Evolutionary conservation across 768 basidiomycete species (phyloP).

Genomic region (Podaxis pistillaris): DNA sequence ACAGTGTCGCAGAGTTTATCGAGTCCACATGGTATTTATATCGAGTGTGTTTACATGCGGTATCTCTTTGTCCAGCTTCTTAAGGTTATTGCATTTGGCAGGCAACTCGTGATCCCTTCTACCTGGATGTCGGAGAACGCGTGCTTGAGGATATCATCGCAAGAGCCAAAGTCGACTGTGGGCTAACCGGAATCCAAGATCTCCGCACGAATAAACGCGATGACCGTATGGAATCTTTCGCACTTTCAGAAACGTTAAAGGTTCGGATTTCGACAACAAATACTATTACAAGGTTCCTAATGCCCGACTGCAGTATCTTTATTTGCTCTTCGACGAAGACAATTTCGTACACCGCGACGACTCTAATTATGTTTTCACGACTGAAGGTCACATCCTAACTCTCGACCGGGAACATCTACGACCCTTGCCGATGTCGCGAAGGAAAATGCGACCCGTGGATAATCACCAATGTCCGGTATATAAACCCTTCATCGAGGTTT

Average conservation of each 20-base stretch:
- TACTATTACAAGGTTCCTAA: neutral
- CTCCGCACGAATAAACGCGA: slow-evolving; percentile 75
- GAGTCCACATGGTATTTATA: slow-evolving; percentile 98
- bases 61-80: neutral
- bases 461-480: slow-evolving; percentile 78
- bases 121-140: slow-evolving; percentile 87
- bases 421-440: slow-evolving; percentile 55
- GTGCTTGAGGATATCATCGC: slow-evolving; percentile 72
- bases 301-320: slow-evolving; percentile 68
- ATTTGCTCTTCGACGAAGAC: slow-evolving; percentile 86
- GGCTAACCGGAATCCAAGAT: slow-evolving; percentile 79
- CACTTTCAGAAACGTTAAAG: slow-evolving; percentile 91
- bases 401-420: slow-evolving; percentile 56
- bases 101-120: slow-evolving; percentile 92
- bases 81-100: slow-evolving; percentile 27
- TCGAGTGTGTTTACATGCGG: slow-evolving; percentile 48
- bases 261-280: slow-evolving; percentile 32
- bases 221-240: slow-evolving; percentile 97
- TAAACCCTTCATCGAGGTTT: slow-evolving; percentile 37
- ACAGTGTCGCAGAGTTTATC: slow-evolving; percentile 66
- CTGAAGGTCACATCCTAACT: slow-evolving; percentile 88
- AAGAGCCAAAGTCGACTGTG: slow-evolving; percentile 82
- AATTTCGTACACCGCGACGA: slow-evolving; percentile 73
- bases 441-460: slow-evolving; percentile 60
- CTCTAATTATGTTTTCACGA: slow-evolving; percentile 89